phyloP scores from a whole-genome alignment of 2,329 filamentous ascomycete genomes.

The Botrytis deweyae region DNA sequence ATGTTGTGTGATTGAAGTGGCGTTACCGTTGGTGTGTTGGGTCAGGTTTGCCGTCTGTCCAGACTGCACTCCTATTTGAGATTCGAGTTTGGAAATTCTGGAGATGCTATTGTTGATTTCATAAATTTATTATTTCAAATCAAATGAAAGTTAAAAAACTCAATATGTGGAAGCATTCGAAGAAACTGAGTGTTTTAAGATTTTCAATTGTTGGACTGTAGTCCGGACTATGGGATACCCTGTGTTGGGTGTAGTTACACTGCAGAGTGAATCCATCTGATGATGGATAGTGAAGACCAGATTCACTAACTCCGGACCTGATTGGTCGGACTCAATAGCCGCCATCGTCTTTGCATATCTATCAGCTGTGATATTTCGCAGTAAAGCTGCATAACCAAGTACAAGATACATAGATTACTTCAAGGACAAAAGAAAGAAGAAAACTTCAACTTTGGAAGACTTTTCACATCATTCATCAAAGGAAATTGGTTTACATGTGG shows the following conservation, averaged over 20 bases:
- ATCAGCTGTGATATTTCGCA: not conserved
- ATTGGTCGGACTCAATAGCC: not conserved
- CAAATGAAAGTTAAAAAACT: not conserved
- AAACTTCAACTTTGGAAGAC: not conserved
- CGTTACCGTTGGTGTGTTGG: not conserved
- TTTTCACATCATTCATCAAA: not conserved
- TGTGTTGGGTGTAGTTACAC: conserved; percentile 10
- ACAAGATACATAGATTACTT: not conserved
- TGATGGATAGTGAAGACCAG: not conserved
- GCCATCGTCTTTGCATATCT: not conserved
- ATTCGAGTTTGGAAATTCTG: not conserved
- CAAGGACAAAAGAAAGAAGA: not conserved
- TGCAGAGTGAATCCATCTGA: conserved; percentile 6
- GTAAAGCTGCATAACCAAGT: not conserved
- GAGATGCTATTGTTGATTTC: not conserved
- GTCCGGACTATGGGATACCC: not conserved
- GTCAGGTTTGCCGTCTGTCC: not conserved
- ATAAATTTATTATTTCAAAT: not conserved
- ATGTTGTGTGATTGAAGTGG: conserved; percentile 10
- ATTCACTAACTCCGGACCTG: not conserved
- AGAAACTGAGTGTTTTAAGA: not conserved
- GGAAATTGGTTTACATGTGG: not conserved
- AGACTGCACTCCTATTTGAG: not conserved
- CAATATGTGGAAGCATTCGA: not conserved
- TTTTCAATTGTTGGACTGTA: not conserved